Conservation (phyloP, 768 basidiomycete species). For the Pleurotus ostreatus region DNA sequence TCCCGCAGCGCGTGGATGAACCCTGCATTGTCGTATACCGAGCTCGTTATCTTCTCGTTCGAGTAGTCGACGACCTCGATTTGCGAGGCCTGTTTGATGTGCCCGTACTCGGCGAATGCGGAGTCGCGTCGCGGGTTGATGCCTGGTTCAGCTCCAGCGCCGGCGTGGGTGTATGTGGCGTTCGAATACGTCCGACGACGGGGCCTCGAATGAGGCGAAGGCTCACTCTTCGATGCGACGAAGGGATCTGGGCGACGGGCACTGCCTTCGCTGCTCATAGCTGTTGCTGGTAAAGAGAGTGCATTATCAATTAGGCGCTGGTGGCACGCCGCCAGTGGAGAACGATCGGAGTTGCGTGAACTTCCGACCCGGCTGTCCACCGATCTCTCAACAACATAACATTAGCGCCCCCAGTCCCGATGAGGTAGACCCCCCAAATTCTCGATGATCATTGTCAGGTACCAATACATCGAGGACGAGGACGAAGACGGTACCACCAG, state of each 20-base stretch:
- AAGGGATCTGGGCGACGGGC: too few relatives aligned
- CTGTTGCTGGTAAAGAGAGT: too few relatives aligned
- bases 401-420: slow-evolving; percentile 15
- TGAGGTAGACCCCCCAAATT: slow-evolving; percentile 16
- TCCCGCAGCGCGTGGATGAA: slow-evolving; percentile 43
- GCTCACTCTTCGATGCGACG: too few relatives aligned
- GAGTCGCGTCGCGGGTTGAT: slow-evolving; percentile 50
- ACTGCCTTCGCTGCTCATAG: too few relatives aligned
- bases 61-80: slow-evolving; percentile 64
- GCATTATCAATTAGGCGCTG: too few relatives aligned
- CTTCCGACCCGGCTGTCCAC: not conserved
- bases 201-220: too few relatives aligned
- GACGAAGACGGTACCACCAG: not conserved
- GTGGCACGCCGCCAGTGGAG: too few relatives aligned
- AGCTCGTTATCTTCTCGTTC: slow-evolving; percentile 36
- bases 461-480: slow-evolving; percentile 18
- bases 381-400: not conserved
- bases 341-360: not conserved
- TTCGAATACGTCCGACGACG: slow-evolving; percentile 15
- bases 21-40: slow-evolving; percentile 45
- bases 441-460: slow-evolving; percentile 15
- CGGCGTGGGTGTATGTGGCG: slow-evolving; percentile 26
- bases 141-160: slow-evolving; percentile 62
- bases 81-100: slow-evolving; percentile 51
- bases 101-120: slow-evolving; percentile 43